Conservation (phyloP, 306 rosid genomes). For the Vigna angularis region DNA sequence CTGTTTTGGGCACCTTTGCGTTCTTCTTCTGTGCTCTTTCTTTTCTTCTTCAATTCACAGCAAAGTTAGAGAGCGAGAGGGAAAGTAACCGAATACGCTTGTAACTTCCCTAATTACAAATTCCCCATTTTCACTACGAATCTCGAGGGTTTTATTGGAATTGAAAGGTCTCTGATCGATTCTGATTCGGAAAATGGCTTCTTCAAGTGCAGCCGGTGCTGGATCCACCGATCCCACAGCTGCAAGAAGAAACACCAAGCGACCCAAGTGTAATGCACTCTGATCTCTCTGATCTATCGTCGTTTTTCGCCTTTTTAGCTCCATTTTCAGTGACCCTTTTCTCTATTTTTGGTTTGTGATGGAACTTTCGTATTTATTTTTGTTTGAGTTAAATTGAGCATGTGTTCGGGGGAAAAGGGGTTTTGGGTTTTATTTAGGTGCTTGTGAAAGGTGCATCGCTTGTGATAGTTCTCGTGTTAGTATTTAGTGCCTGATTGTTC, state of each 20-base stretch:
- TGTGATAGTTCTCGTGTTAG: background rate
- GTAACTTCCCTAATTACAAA: background rate
- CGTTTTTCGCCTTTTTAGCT: slow-evolving; percentile 9
- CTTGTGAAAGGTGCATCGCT: background rate
- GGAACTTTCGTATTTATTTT: background rate
- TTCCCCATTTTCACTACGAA: background rate
- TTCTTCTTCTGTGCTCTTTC: slow-evolving; percentile 28
- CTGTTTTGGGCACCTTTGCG: background rate
- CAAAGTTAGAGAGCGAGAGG: slow-evolving; percentile 29
- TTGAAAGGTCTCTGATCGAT: slow-evolving; percentile 50
- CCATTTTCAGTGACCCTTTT: slow-evolving; percentile 22
- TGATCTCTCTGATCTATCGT: slow-evolving; percentile 18
- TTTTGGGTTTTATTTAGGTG: slow-evolving; percentile 6
- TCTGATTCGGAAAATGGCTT: slow-evolving; percentile 65
- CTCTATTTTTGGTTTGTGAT: background rate
- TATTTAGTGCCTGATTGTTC: slow-evolving; percentile 14
- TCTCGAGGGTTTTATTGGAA: slow-evolving; percentile 24
- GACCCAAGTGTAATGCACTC: slow-evolving; percentile 80
- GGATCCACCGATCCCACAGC: slow-evolving; percentile 85
- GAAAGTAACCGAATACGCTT: background rate
- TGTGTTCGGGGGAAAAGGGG: slow-evolving; percentile 11
- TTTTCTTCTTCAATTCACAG: slow-evolving; percentile 4
- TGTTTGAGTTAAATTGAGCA: background rate
- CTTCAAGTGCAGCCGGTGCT: slow-evolving; percentile 70
- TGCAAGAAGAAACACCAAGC: slow-evolving; percentile 78